Conservation (phyloP, 2,329 filamentous ascomycete species). For the Cladosporium cucumerinum region DNA sequence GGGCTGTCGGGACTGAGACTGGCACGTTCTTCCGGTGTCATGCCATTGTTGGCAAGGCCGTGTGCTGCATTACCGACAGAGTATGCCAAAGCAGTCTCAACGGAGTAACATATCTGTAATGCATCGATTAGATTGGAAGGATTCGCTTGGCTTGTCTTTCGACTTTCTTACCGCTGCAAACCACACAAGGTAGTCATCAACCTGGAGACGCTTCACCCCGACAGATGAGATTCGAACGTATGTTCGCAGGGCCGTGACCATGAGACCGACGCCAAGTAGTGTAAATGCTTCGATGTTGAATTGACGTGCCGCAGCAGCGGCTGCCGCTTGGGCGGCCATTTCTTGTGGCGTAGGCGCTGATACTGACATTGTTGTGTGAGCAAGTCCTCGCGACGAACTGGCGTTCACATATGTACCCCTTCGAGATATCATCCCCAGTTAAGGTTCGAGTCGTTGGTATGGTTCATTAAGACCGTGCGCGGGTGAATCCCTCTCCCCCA, state of each 20-base stretch:
- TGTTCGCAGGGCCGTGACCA: not conserved
- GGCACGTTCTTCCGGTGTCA: conserved; percentile 6
- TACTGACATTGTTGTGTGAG: conserved; percentile 7
- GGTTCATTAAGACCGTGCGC: conserved; percentile 1
- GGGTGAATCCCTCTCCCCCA: not conserved
- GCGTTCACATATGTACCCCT: not conserved
- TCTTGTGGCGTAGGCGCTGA: conserved; percentile 8
- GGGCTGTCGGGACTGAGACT: conserved; percentile 5
- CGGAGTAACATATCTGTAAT: conserved; percentile 6
- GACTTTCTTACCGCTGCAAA: conserved; percentile 4
- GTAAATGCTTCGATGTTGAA: conserved; percentile 16
- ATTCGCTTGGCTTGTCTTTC: too few species aligned
- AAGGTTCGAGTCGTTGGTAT: conserved; percentile 1
- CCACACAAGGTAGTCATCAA: conserved; percentile 5
- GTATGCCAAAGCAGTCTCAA: conserved; percentile 8
- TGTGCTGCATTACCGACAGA: conserved; percentile 11
- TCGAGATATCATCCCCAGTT: not conserved
- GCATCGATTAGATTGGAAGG: not conserved
- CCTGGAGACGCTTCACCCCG: not conserved
- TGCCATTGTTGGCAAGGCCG: conserved; percentile 15
- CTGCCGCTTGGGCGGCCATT: conserved; percentile 1
- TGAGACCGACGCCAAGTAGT: conserved; percentile 8
- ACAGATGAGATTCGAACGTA: not conserved
- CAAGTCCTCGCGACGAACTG: not conserved
- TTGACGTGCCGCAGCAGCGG: conserved; percentile 1